phyloP scores from a whole-genome alignment of 192 early-diverging fungal species.

The Coemansia sp. region DNA sequence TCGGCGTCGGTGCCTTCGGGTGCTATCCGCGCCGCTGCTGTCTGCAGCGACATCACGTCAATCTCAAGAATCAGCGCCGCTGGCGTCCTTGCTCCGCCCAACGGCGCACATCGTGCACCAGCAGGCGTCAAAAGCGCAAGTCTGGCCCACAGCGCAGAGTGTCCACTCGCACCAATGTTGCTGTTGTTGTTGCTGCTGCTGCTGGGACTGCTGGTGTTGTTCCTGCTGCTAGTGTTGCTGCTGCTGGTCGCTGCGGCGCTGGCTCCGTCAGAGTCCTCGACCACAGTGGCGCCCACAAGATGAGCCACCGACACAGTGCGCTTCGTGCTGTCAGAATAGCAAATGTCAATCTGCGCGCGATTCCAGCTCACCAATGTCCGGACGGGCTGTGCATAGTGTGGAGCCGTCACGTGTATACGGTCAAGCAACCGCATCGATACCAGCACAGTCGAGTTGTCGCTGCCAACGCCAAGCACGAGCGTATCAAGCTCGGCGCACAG shows the following conservation, averaged over 20 bases:
- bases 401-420: constrained; percentile 33
- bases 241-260: constrained; percentile 1
- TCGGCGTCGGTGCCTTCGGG: constrained; percentile 19
- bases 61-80: constrained; percentile 31
- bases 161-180: not conserved
- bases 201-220: not conserved
- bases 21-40: constrained; percentile 16
- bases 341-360: constrained; percentile 22
- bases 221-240: constrained; percentile 2
- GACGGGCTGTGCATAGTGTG: constrained; percentile 20
- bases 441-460: constrained; percentile 41
- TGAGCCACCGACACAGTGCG: constrained; percentile 16
- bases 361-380: constrained; percentile 21
- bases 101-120: not conserved
- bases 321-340: constrained; percentile 27
- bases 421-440: constrained; percentile 31
- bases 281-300: constrained; percentile 4
- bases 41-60: constrained; percentile 34
- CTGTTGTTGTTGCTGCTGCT: not conserved
- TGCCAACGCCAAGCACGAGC: constrained; percentile 31
- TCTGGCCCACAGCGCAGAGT: constrained; percentile 8
- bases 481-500: constrained; percentile 17
- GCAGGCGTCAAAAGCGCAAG: constrained; percentile 2
- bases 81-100: not conserved
- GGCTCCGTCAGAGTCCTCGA: not conserved